Evolutionary conservation across 2,329 filamentous ascomycete species (phyloP), one percentile per base, ranked within the genome.

Genomic region (Metarhizium brunneum): DNA sequence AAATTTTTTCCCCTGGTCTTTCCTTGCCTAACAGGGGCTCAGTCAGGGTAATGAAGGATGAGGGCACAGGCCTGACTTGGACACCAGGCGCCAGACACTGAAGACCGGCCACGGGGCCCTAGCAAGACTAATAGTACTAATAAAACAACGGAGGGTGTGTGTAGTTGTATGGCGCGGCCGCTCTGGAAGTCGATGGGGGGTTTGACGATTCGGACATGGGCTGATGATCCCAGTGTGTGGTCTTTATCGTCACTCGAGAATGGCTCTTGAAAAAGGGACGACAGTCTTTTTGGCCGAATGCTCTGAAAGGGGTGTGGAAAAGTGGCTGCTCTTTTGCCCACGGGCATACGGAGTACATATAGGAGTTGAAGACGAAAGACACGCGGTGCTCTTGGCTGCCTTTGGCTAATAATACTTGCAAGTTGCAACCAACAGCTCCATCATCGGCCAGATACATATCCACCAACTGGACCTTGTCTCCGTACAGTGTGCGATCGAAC

Each of bases 101-200:
- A 16, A 40, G 42, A 56, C 58, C 52, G 56, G 51, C 43, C 40
- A 52, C 52, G 45, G 57, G 54, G 55, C 6, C 25, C 57, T 56
- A 60, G 53, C 54, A 40, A 40, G 38, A 54, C 54, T 45, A 35
- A 7, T 35, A 35, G 2, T 35, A 35, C 50, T 40, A 32, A 47
- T 32, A 40, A 54, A 18, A 35, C 53, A 54, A 50, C 47, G 53
- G 53, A 48, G 53, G 53, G 53, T 18, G 53, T 54, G 52, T 2
- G n/a, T 45, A 29, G 42, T 18, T 45, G 47, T 35, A 35, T 35
- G 38, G 8, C 35, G 13, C 35, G 35, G 35, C 8, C 35, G 35
- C 35, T 36, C 25, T 25, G 25, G 25, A 25, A 36, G 35, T 36
- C 35, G 13, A 36, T 36, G 35, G 35, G 35, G 35, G 35, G 25